Base-by-base conservation (phyloP, 1,139 yeast genomes). In the Candida buenavistaensis region DNA sequence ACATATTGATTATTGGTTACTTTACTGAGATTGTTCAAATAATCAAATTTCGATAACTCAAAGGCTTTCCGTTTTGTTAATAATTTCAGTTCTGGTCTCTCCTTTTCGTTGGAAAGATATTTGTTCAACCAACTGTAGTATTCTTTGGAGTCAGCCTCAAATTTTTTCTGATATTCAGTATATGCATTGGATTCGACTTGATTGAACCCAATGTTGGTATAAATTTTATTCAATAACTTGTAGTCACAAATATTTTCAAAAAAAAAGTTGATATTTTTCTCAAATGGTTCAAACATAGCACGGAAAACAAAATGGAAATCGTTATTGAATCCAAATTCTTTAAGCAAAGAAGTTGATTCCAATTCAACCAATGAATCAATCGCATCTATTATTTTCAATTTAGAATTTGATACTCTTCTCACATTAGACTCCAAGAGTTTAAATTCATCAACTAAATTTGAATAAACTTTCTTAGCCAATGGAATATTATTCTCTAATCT, bases 111-210 rank as follows among this genome's bases (percentile, higher is more conserved):
- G 6, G 87, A 68, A 30, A 84, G 59, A 45, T 82, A 80, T 42
- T 83, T 75, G 33, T 83, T 76, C 27, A 83, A 60, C 89, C 92
- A 85, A 25, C 76, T 75, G 52, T 87, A 86, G 54, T 77, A 87
- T 36, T 82, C 88, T 41, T 80, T 76, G 1, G 89, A 78, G 41
- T 79, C 83, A 34, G 76, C 83, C 48, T 85, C 94, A 55, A 85
- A 85, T 28, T 68, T 74, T 37, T 78, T 74, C 48, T 72, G 75
- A 21, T 54, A 32, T 32, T 57, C 62, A 25, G 48, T 41, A 33
- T 50, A 46, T 5, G 14, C 24, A 14, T 26, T 32, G 3, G 32
- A 21, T n/a, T 38, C 44, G 8, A 28, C 9, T 23, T 31, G 35
- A 6, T 26, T 31, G 8, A 26, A 26, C 24, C 31, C 33, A 7